Base-by-base conservation (phyloP, 495 filamentous ascomycete species). In the Durotheca rogersii region DNA sequence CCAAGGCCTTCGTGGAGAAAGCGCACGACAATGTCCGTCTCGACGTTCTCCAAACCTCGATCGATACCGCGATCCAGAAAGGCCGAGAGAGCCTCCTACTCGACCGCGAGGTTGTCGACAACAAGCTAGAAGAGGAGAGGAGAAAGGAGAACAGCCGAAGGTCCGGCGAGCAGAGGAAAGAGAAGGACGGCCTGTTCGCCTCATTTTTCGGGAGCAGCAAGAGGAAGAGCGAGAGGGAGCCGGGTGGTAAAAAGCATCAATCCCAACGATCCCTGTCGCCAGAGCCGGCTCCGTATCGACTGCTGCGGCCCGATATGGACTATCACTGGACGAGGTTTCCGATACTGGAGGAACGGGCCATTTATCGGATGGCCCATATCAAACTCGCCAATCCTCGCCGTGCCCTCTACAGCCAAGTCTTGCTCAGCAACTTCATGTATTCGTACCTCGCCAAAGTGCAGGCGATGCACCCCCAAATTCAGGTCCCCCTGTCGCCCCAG, bases 351-450 rank as follows among this genome's bases (percentile, higher is more conserved):
- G 93, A 99, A 70, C 78, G 94, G 36, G 94, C 93, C 23, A 99
- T 99, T 47, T 99, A 99, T 65, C 80, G 93, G 41, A 95, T 99
- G 86, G 93, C 93, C 9, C 93, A 99, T 67, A 91, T 97, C 70
- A 99, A 99, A 69, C 86, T 99, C 41, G 93, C 93, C 3, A 99
- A 99, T 64, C 93, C 93, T 23, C 83, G 93, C 7, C 84, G 93
- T 20, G 87, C 91, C 31, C 71, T 99, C 25, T 89, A 95, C 60
- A 96, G 91, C 35, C 93, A 99, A 65, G 93, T 99, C 17, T 77
- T 99, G 41, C 83, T 99, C 58, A 96, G 91, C 70, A 99, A 99
- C 61, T 99, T 99, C 68, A 99, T 99, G 93, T 99, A 99, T 75
- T 92, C 88, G 21, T 99, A 99, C 67, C 80, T 99, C 54, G 94